These are phyloP conservation scores for Trichoderma koningiopsis DNA, from an alignment of 2,329 filamentous ascomycete species.

Conservation along the genomic window DNA sequence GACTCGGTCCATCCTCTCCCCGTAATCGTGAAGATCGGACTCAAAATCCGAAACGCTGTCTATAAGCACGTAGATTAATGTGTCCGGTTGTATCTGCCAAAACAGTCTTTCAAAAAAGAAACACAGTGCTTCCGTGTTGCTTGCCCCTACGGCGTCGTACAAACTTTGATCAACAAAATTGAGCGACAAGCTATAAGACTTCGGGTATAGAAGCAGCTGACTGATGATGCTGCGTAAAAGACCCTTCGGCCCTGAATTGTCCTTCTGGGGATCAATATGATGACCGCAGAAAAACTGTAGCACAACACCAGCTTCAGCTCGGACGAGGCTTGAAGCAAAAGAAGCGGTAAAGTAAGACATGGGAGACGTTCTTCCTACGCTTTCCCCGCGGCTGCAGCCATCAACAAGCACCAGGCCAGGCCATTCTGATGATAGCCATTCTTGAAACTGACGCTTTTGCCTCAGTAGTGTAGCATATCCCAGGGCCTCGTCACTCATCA, in stretches of 20 bases:
- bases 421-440: constrained; percentile 12
- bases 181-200: constrained; percentile 1
- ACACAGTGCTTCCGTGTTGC: constrained; percentile 14
- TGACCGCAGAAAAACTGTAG: constrained; percentile 17
- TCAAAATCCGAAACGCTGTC: constrained; percentile 18
- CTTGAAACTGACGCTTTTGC: constrained; percentile 12
- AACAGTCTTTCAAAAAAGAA: constrained; percentile 12
- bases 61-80: constrained; percentile 5
- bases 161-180: constrained; percentile 14
- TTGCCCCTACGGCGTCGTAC: constrained; percentile 12
- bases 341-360: constrained; percentile 20
- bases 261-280: background rate
- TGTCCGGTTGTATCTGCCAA: constrained; percentile 11
- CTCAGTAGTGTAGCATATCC: constrained; percentile 5
- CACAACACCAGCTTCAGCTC: constrained; percentile 8
- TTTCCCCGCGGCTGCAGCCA: constrained; percentile 11
- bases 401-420: constrained; percentile 13
- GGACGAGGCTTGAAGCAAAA: constrained; percentile 14
- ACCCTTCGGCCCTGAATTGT: constrained; percentile 2
- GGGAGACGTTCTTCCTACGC: constrained; percentile 15
- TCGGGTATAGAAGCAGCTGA: constrained; percentile 16
- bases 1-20: constrained; percentile 17
- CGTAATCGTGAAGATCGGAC: constrained; percentile 1
- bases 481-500: constrained; percentile 21
- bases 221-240: constrained; percentile 9